These are phyloP conservation scores for Hypoxylon rubiginosum DNA, from an alignment of 2,329 filamentous ascomycete genomes.

Conservation along the genomic window DNA sequence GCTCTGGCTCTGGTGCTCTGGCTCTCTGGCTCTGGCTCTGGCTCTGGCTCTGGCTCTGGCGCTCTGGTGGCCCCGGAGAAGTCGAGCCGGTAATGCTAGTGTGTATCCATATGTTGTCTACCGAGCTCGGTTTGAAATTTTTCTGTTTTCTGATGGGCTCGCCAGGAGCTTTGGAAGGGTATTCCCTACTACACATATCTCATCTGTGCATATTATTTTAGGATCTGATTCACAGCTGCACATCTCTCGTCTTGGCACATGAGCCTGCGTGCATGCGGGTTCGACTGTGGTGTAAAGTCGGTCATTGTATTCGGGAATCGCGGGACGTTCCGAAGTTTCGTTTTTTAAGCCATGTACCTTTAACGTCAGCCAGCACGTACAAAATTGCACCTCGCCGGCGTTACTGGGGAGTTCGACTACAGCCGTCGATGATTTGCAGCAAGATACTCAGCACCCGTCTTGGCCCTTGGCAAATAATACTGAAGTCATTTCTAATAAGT, in stretches of 20 bases:
- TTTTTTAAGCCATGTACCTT: slow-evolving; percentile 19
- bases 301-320: slow-evolving; percentile 43
- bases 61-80: slow-evolving; percentile 11
- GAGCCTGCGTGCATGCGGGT: slow-evolving; percentile 41
- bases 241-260: slow-evolving; percentile 45
- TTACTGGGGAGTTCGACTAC: slow-evolving; percentile 27
- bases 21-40: too few species aligned
- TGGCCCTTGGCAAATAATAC: slow-evolving; percentile 41
- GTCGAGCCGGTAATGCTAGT: slow-evolving; percentile 18
- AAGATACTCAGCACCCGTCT: slow-evolving; percentile 33
- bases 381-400: slow-evolving; percentile 28
- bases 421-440: slow-evolving; percentile 30
- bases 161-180: slow-evolving; percentile 35
- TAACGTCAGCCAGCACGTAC: slow-evolving; percentile 34
- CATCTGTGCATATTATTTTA: slow-evolving; percentile 43
- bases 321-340: slow-evolving; percentile 38
- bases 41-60: too few species aligned
- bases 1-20: too few species aligned
- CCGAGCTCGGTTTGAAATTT: slow-evolving; percentile 15
- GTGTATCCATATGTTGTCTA: slow-evolving; percentile 24
- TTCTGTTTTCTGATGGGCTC: slow-evolving; percentile 9
- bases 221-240: slow-evolving; percentile 43
- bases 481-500: slow-evolving; percentile 36
- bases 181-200: slow-evolving; percentile 38
- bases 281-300: slow-evolving; percentile 44